A percentile compares a stretch with the other conserved stretches of the same genome.
These are phyloP conservation scores for Gossypium turneri DNA, from an alignment of 345 rosid genomes.

Conservation along the genomic window DNA sequence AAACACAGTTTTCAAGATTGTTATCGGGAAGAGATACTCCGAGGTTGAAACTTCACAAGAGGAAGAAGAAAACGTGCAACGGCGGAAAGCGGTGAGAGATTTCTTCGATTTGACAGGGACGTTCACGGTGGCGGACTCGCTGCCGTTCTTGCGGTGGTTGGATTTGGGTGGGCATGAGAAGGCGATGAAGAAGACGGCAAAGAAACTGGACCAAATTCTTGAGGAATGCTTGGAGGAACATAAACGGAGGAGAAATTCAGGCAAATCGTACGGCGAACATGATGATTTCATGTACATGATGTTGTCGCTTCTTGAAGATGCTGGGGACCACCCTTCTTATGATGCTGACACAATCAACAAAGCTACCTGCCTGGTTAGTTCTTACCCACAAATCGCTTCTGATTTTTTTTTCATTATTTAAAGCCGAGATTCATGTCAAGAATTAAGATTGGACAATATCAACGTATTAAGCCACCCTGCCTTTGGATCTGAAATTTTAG, in stretches of 20 bases:
- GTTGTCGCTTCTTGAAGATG: constrained; percentile 32
- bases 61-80: constrained; percentile 28
- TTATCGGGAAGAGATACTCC: constrained; percentile 46
- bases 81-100: constrained; percentile 32
- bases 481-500: too few species aligned
- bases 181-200: constrained; percentile 59
- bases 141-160: constrained; percentile 54
- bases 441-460: too few species aligned
- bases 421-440: too few species aligned
- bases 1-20: constrained; percentile 38
- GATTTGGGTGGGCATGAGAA: constrained; percentile 50
- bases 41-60: constrained; percentile 5
- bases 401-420: too few species aligned
- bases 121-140: constrained; percentile 49
- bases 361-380: constrained; percentile 35
- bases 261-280: constrained; percentile 7
- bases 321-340: constrained; percentile 22
- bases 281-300: constrained; percentile 37
- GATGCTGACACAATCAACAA: constrained; percentile 31
- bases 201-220: constrained; percentile 35
- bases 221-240: constrained; percentile 45
- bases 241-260: constrained; percentile 26
- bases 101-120: constrained; percentile 47
- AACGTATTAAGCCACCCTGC: too few species aligned
- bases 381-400: too few species aligned